Conservation (phyloP, 768 basidiomycete genomes). For the Pleurotus cornucopiae region DNA sequence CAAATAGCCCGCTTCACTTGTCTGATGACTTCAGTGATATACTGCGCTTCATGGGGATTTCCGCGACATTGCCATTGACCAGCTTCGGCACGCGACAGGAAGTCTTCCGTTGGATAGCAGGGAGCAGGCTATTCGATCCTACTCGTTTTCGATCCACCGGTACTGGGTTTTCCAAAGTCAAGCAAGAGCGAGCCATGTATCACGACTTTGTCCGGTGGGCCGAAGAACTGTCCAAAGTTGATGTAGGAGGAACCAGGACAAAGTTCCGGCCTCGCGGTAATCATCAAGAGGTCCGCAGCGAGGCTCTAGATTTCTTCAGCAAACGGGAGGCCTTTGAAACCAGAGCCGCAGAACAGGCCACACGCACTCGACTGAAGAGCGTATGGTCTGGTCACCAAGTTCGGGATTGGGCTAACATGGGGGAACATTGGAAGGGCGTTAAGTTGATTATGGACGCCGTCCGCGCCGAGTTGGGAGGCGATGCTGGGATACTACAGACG, state of each 20-base stretch:
- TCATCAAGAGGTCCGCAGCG: slow-evolving; percentile 25
- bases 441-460: slow-evolving; percentile 51
- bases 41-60: slow-evolving; percentile 52
- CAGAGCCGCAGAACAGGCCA: slow-evolving; percentile 22
- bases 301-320: slow-evolving; percentile 48
- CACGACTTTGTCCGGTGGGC: slow-evolving; percentile 52
- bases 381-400: slow-evolving; percentile 47
- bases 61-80: slow-evolving; percentile 41
- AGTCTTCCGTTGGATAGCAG: slow-evolving; percentile 54
- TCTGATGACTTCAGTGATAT: slow-evolving; percentile 46
- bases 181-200: slow-evolving; percentile 52
- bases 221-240: slow-evolving; percentile 18
- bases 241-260: background rate
- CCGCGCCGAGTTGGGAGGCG: slow-evolving; percentile 41
- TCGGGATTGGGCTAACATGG: slow-evolving; percentile 50
- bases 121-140: slow-evolving; percentile 51
- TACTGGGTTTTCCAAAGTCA: slow-evolving; percentile 37
- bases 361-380: slow-evolving; percentile 31
- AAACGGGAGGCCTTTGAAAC: slow-evolving; percentile 46
- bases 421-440: slow-evolving; percentile 37
- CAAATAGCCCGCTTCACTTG: slow-evolving; percentile 45
- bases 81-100: slow-evolving; percentile 55
- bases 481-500: slow-evolving; percentile 34
- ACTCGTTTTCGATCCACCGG: slow-evolving; percentile 16
- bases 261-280: slow-evolving; percentile 2